These are phyloP conservation scores for Sapria himalayana DNA, from an alignment of 345 rosid species.

Conservation along the genomic window DNA sequence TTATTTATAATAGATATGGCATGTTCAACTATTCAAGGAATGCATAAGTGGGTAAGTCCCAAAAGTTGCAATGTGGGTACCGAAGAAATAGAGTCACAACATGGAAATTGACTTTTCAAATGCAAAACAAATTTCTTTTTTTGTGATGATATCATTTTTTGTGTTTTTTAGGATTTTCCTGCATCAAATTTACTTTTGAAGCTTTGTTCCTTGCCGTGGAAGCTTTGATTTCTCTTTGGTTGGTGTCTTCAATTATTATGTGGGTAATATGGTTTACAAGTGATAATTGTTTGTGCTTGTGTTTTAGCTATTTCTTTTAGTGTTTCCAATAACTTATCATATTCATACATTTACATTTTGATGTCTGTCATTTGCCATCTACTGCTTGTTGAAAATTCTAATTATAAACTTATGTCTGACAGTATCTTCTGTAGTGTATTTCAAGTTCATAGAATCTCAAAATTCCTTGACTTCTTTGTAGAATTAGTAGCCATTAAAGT, in stretches of 20 bases:
- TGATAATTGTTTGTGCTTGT: not conserved
- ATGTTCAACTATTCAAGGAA: too few species aligned
- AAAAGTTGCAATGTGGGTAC: too few species aligned
- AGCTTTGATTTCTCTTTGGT: not conserved
- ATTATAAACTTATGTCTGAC: too few species aligned
- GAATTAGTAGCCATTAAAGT: too few species aligned
- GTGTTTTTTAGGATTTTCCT: not conserved
- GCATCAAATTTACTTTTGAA: not conserved
- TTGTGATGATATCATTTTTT: not conserved
- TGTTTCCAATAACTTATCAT: not conserved
- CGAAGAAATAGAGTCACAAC: too few species aligned
- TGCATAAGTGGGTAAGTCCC: too few species aligned
- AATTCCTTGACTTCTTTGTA: too few species aligned
- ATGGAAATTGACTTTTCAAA: too few species aligned
- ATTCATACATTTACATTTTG: not conserved
- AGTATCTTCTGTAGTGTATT: too few species aligned
- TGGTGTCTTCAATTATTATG: not conserved
- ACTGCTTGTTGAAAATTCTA: too few species aligned
- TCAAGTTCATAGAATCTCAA: too few species aligned
- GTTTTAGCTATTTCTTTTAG: not conserved
- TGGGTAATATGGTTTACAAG: not conserved
- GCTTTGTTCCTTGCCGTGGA: not conserved
- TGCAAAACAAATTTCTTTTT: not conserved
- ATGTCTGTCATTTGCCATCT: not conserved
- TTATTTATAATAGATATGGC: too few species aligned